Base-by-base conservation (phyloP, 345 rosid species). In the Aethionema arabicum region DNA sequence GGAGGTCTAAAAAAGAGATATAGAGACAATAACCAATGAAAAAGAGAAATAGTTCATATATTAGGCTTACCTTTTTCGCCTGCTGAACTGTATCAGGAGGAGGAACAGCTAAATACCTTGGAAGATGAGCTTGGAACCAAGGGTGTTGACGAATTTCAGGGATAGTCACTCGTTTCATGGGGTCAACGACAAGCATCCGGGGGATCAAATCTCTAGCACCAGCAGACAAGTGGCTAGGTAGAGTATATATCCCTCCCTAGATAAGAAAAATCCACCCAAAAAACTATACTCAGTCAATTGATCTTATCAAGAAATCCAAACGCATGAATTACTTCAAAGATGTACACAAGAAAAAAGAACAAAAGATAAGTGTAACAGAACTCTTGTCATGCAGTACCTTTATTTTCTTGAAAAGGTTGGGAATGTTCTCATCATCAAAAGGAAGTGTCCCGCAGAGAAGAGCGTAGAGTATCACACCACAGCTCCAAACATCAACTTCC, bases 401-500 rank as follows among this genome's bases (percentile, higher is more conserved):
- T 45, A 90, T 86, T 81, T 90, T 95, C 75, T 81, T 85, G 38
- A 84, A 90, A 65, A 95, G 95, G 66, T 82, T 86, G 50, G 99
- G 91, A 66, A 90, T 78, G 78, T 85, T 90, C 65, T 86, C 99
- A 61, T 90, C 97, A 63, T 90, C 96, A 45, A 95, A 95, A 30
- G 97, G 99, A 72, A 95, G 97, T 52, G 87, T 77, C 12, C 99
- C 99, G 51, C 90, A 88, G 47, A 95, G 95, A 71, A 95, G 96
- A 45, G 92, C 97, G 65, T 95, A 95, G 52, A 95, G 76, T 67
- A 88, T 88, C 49, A 95, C 95, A 13, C 99, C 99, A 61, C 99
- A 95, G 73, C 99, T 95, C 99, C 99, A 95, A 36, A 95, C 96
- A 72, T 95, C 99, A 51, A 90, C 90, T 78, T 90, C 99, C 56